Base-by-base conservation (phyloP, 441 rosid species). In the Geranium incanum region DNA sequence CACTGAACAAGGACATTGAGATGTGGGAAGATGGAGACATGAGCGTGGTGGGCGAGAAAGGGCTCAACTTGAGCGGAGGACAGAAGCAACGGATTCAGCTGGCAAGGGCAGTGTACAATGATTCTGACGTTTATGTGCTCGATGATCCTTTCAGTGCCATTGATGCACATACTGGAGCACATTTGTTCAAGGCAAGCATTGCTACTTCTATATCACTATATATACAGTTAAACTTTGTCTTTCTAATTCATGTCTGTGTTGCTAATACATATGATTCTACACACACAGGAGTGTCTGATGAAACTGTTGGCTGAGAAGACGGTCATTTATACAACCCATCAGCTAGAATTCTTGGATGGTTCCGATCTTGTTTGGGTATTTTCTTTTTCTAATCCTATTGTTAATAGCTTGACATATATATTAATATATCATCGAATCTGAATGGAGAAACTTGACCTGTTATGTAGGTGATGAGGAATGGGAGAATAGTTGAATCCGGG, bases 71-170 rank as follows among this genome's bases (percentile, higher is more conserved):
- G 67, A 90, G 94, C 41, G 94, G 94, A 23, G 92, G 94, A 45
- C 94, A 88, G 71, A 87, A 90, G 80, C 92, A 87, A 70, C 79
- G 90, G 73, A 80, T 88, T 82, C 96, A 90, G 67, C 79, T 86
- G 23, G 91, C 96, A 6, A 81, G 94, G 39, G 90, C 94, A 66
- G 81, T 81, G 1, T 90, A 84, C 33, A 84, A 81, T 39, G 78
- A 84, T 69, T 82, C 93, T 4, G 96, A 90, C 75, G 81, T 88
- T 76, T 88, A 78, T 75, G 55, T 94, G 9, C 87, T 94, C 0
- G 99, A 94, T 76, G 99, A 94, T 70, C 99, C 97, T 68, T 94
- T 94, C 86, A 94, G 97, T 39, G 99, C 97, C 0, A 97, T 94
- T 69, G 99, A 94, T 84, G 97, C 97, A 75, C 99, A 92, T 74